Evolutionary conservation across 176 grass and related monocot genomes (phyloP).

Genomic region (Paspalum vaginatum): DNA sequence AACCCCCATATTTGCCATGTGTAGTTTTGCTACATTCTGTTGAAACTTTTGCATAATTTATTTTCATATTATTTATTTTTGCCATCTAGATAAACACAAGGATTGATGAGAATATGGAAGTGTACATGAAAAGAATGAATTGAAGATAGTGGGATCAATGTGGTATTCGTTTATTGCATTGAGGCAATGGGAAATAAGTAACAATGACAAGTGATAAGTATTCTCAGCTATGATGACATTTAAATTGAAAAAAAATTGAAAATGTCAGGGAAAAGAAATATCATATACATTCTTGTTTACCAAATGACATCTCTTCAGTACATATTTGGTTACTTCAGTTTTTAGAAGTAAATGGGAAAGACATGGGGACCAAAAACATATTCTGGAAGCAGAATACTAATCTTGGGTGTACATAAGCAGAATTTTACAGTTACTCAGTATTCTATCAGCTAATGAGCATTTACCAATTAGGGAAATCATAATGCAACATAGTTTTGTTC

Average conservation of each 20-base stretch:
- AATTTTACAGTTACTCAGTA: neutral
- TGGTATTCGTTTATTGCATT: neutral
- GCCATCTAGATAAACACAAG: neutral
- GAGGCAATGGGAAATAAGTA: neutral
- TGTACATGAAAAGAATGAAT: neutral
- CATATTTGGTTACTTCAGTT: neutral
- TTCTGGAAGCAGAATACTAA: neutral
- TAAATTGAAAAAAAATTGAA: neutral
- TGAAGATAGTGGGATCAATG: neutral
- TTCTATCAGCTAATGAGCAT: constrained; percentile 1
- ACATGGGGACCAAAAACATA: neutral
- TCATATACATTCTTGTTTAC: neutral
- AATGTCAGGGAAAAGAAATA: neutral
- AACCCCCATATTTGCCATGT: neutral
- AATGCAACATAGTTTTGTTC: neutral
- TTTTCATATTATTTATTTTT: neutral
- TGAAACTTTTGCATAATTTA: neutral
- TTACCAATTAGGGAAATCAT: neutral
- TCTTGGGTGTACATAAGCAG: neutral
- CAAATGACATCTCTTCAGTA: neutral
- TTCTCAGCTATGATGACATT: neutral
- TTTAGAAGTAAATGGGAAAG: neutral
- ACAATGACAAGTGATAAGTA: neutral
- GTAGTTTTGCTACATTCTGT: neutral
- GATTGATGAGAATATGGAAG: neutral